Base-by-base conservation (phyloP, 2,329 filamentous ascomycete genomes). In the Dothideomycetes sp. region DNA sequence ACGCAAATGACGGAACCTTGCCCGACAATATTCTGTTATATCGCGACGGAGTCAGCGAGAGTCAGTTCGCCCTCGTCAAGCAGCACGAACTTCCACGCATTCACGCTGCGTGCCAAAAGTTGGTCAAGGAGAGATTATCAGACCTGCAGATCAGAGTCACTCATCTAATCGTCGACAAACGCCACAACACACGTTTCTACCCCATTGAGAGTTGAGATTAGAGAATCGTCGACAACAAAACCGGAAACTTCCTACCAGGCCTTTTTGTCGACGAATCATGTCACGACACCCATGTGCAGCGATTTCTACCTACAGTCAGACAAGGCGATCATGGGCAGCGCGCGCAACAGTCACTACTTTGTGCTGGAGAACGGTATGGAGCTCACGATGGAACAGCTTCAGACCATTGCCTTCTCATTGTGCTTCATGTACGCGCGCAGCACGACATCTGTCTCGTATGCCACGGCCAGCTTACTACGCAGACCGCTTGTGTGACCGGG, bases 401-500 rank as follows among this genome's bases (percentile, higher is more conserved):
- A 55, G n/a, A 14, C 41, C 10, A 37, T 50, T 22, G 31, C 84
- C 0, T 81, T 87, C 54, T 76, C 82, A 38, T 68, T 93, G 54
- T 91, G 84, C 60, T 89, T 93, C 57, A 65, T 86, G 0, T 94
- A 82, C 52, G 84, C 83, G 7, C 77, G 88, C 4, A 84, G 87
- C 0, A 91, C 85, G n/a, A 87, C 86, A 58, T 81, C 86, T 0
- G 85, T 94, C 36, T 85, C 81, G 52, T 77, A 93, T 49, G 89
- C 83, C 50, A 84, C 87, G n/a, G 0, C 84, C 87, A 0, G 87
- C 86, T 0, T 94, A 94, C 65, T n/a, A n/a, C n/a, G n/a, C n/a
- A n/a, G n/a, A n/a, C n/a, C n/a, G n/a, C n/a, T n/a, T n/a, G n/a
- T n/a, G n/a, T n/a, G n/a, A n/a, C n/a, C n/a, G n/a, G n/a, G n/a